Evolutionary conservation across 2,329 filamentous ascomycete species (phyloP).

Genomic region (Coccinonectria pachysandricola): DNA sequence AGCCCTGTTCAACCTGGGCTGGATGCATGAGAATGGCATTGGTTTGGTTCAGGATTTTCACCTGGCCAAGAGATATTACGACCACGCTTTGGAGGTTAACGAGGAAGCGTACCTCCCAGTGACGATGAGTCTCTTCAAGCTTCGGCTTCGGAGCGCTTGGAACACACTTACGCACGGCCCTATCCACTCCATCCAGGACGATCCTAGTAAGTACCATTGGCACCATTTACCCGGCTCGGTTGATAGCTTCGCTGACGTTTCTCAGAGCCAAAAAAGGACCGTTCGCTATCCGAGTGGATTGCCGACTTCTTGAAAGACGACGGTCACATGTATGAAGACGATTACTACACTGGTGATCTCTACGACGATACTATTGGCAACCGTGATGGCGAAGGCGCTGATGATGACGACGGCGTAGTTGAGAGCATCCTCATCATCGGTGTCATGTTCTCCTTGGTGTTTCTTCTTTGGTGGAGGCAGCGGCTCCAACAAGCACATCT

Average conservation of each 20-base stretch:
- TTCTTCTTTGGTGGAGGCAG: constrained; percentile 73
- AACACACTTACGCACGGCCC: constrained; percentile 85
- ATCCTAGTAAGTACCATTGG: constrained; percentile 70
- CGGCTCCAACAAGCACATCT: constrained; percentile 51
- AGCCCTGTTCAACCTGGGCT: constrained; percentile 92
- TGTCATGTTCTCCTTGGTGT: constrained; percentile 61
- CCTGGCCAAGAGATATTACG: constrained; percentile 92
- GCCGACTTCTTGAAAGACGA: constrained; percentile 71
- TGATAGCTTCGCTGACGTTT: too few species aligned
- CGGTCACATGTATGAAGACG: constrained; percentile 54
- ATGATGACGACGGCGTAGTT: constrained; percentile 63
- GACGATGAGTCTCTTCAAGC: constrained; percentile 74
- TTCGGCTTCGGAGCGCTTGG: constrained; percentile 82
- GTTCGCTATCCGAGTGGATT: constrained; percentile 79
- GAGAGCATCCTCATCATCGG: constrained; percentile 79
- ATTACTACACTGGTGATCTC: constrained; percentile 39
- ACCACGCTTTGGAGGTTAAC: constrained; percentile 83
- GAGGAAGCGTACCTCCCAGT: constrained; percentile 90
- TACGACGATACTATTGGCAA: constrained; percentile 46
- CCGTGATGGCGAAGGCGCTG: constrained; percentile 51
- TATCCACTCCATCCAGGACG: constrained; percentile 85
- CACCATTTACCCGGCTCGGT: too few species aligned
- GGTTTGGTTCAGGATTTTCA: constrained; percentile 93
- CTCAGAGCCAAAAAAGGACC: constrained; percentile 57
- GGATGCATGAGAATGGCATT: constrained; percentile 98